Evolutionary conservation across 352 stramenopile genomes (phyloP), one percentile per base, ranked within the genome.

Genomic region (Phytophthora macrochlamydospora): DNA sequence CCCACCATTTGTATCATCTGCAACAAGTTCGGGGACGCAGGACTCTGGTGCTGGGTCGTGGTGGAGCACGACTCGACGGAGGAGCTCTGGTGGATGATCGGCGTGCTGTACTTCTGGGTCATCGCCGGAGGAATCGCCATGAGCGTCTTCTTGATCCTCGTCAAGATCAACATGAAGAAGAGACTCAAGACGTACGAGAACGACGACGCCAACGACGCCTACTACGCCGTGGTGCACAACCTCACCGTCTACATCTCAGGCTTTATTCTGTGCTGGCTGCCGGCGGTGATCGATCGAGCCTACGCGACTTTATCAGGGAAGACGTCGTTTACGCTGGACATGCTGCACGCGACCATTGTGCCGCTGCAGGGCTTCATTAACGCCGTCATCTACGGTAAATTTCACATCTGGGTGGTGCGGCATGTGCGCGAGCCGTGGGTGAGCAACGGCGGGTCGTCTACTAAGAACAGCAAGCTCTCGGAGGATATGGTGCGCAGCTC

Each of bases 321-420:
- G 0, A 80, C 83, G 8, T 77, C 84, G 2, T 91, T 92, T 56
- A 73, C 71, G 2, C 54, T 94, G 14, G 85, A 79, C 40, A 83
- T 93, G 68, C 67, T 92, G 18, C 86, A 94, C 45, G 86, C 84
- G 13, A 87, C 79, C 13, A 90, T 94, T 58, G 79, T 94, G n/a
- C 84, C 86, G 3, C 71, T 94, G 0, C 86, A 93, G 73, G 87
- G 87, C 51, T 95, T 94, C 59, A 80, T 92, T 14, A 94, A 94
- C 43, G 87, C 87, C 2, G 79, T 94, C 4, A 94, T 95, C 43
- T 95, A 95, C 62, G 87, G 85, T 48, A 93, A 93, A 55, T 92
- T 94, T 59, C 86, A 94, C 64, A 77, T 90, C 33, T 94, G 83
- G 81, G 77, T 94, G 14, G 83, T 83, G 0, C 86, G 86, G 0